phyloP scores from a whole-genome alignment of 257 asterid species.

The Apocynum venetum region DNA sequence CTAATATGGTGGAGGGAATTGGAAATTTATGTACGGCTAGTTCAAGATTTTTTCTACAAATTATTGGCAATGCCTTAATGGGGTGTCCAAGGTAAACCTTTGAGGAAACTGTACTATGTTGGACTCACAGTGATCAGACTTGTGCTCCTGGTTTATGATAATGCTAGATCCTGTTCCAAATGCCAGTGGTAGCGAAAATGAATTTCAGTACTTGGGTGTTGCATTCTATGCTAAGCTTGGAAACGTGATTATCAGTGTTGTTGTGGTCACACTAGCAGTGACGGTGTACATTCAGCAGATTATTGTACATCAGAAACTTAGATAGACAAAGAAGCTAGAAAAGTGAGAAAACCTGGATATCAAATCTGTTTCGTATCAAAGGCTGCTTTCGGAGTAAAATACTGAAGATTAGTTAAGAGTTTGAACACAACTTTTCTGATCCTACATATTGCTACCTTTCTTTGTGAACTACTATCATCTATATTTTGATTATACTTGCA shows the following conservation, averaged over 20 bases:
- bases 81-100: conserved; percentile 15
- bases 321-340: not conserved
- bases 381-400: conserved; percentile 16
- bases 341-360: not conserved
- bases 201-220: conserved; percentile 14
- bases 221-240: conserved; percentile 10
- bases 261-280: conserved; percentile 8
- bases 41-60: conserved; percentile 25
- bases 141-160: conserved; percentile 13
- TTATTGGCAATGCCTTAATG: conserved; percentile 16
- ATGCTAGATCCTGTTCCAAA: conserved; percentile 19
- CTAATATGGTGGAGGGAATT: conserved; percentile 12
- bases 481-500: too few relatives aligned
- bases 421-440: too few relatives aligned
- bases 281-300: conserved; percentile 15
- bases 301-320: not conserved
- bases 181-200: not conserved
- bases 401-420: not conserved
- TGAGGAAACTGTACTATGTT: conserved; percentile 18
- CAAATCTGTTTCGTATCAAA: conserved; percentile 13
- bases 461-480: too few relatives aligned
- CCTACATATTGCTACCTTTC: too few relatives aligned
- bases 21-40: conserved; percentile 14
- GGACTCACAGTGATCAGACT: conserved; percentile 16
- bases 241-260: not conserved